A percentile compares a stretch with the other conserved stretches of the same genome.
Conservation (phyloP, 2,329 filamentous ascomycete genomes). For the Trichoderma oligosporum region DNA sequence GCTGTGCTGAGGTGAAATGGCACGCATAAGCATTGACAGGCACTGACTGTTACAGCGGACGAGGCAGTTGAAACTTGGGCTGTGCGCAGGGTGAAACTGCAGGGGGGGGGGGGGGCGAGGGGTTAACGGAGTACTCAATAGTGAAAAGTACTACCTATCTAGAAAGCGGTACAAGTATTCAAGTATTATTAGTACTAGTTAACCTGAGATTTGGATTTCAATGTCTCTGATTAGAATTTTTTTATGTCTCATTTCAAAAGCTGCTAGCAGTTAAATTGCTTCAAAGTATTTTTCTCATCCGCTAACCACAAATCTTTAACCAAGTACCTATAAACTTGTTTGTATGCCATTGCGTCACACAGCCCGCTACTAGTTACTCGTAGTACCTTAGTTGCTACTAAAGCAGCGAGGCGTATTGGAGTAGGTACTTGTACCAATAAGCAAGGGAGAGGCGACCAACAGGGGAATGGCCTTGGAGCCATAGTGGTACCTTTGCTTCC, state of each 20-base stretch:
- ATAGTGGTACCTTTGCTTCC: not conserved
- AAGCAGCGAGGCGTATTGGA: not conserved
- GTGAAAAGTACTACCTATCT: no score
- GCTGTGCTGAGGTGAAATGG: not conserved
- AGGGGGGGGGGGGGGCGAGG: no score
- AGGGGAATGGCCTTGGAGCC: not conserved
- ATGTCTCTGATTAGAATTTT: no score
- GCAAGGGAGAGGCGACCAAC: no score
- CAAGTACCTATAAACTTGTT: no score
- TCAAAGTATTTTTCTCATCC: slow-evolving; percentile 4
- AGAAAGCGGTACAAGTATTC: no score
- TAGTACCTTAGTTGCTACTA: no score
- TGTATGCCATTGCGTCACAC: slow-evolving; percentile 20
- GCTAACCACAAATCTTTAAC: no score
- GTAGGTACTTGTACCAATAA: not conserved
- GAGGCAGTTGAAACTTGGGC: slow-evolving; percentile 11
- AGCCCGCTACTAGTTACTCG: not conserved
- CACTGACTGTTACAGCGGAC: not conserved
- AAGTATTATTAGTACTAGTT: no score
- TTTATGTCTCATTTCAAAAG: no score
- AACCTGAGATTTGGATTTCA: no score
- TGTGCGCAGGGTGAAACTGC: slow-evolving; percentile 10
- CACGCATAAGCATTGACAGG: slow-evolving; percentile 17
- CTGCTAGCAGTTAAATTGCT: not conserved
- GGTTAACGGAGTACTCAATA: no score